A percentile compares a stretch with the other conserved stretches of the same genome.
phyloP scores from a whole-genome alignment of 257 asterid species.

The Plantago ovata region DNA sequence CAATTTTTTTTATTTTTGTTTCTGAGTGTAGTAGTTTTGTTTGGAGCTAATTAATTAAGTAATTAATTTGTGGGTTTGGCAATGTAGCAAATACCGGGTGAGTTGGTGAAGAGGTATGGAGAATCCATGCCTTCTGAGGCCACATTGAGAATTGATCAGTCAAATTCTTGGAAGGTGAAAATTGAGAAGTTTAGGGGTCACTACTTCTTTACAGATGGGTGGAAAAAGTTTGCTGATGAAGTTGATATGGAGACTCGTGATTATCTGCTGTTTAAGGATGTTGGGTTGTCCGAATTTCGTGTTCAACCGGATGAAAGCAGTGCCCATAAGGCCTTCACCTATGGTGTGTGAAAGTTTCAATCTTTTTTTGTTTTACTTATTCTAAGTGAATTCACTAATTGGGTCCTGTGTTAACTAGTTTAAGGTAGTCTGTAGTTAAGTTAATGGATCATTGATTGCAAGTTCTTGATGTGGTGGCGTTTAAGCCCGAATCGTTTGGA shows the following conservation, averaged over 20 bases:
- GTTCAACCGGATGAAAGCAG: slow-evolving; percentile 17
- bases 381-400: too few species aligned
- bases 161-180: slow-evolving; percentile 24
- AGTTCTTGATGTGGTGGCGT: too few species aligned
- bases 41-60: background rate
- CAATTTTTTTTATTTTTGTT: background rate
- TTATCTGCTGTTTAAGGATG: slow-evolving; percentile 27
- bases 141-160: slow-evolving; percentile 3
- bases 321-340: background rate
- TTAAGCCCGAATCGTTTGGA: too few species aligned
- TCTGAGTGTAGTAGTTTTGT: background rate
- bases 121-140: slow-evolving; percentile 9
- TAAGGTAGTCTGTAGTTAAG: too few species aligned
- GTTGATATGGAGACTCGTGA: slow-evolving; percentile 12
- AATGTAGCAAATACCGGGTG: slow-evolving; percentile 20
- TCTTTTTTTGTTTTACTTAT: background rate
- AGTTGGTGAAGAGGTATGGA: slow-evolving; percentile 11
- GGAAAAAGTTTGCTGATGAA: slow-evolving; percentile 27
- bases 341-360: background rate
- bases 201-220: slow-evolving; percentile 26
- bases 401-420: too few species aligned
- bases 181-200: slow-evolving; percentile 13
- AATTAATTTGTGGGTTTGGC: background rate
- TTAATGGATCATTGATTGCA: too few species aligned
- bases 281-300: background rate